These are phyloP conservation scores for Barnettozyma populi DNA, from an alignment of 805 yeast species.

Conservation along the genomic window DNA sequence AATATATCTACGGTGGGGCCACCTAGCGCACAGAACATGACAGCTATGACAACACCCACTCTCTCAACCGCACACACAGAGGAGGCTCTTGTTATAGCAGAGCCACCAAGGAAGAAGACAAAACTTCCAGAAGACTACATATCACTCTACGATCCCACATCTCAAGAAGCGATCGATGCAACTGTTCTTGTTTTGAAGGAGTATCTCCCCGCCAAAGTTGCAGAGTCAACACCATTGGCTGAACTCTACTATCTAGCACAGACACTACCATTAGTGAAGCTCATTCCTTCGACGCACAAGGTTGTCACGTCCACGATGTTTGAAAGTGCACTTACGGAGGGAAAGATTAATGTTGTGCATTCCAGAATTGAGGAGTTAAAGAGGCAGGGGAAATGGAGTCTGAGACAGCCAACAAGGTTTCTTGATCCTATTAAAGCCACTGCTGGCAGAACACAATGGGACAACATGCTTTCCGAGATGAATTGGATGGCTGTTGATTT, in stretches of 20 bases:
- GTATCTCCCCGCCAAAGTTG: slow-evolving; percentile 45
- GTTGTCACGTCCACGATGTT: slow-evolving; percentile 78
- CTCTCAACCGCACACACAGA: background rate
- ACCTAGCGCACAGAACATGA: background rate
- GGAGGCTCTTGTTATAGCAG: background rate
- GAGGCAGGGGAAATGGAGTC: slow-evolving; percentile 83
- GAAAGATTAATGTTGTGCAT: slow-evolving; percentile 83
- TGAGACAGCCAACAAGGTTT: slow-evolving; percentile 74
- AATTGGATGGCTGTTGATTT: slow-evolving; percentile 81
- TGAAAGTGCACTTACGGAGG: slow-evolving; percentile 82
- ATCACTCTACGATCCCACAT: slow-evolving; percentile 28
- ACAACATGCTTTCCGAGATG: slow-evolving; percentile 65
- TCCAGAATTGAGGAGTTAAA: slow-evolving; percentile 90
- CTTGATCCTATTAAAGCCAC: slow-evolving; percentile 51
- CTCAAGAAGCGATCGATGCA: slow-evolving; percentile 39
- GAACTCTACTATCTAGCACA: slow-evolving; percentile 86
- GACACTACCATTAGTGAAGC: slow-evolving; percentile 75
- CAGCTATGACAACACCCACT: slow-evolving; percentile 2
- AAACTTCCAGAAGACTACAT: slow-evolving; percentile 11
- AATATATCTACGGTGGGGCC: background rate
- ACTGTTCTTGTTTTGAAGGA: slow-evolving; percentile 46
- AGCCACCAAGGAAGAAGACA: slow-evolving; percentile 11
- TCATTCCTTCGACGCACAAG: slow-evolving; percentile 82
- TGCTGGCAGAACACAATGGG: slow-evolving; percentile 56
- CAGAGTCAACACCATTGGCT: slow-evolving; percentile 64